Evolutionary conservation across 75 land plant genomes (phyloP).

Genomic region (Pinus taeda): DNA sequence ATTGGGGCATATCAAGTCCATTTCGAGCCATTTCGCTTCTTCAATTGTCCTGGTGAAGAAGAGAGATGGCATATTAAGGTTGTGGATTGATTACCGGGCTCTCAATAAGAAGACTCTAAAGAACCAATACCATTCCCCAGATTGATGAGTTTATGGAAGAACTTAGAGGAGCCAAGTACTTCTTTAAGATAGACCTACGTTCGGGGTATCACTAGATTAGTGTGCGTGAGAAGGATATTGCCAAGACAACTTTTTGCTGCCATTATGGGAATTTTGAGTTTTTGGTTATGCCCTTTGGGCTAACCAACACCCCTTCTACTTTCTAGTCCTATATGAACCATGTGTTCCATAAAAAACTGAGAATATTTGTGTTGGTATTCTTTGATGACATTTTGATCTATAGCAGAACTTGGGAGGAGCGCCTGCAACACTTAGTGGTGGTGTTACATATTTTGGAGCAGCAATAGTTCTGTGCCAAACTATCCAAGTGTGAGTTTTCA

Average conservation of each 20-base stretch:
- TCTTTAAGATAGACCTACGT: conserved; percentile 8
- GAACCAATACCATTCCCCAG: no score
- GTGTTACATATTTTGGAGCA: neutral
- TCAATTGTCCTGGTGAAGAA: no score
- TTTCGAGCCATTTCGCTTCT: no score
- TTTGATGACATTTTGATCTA: conserved; percentile 23
- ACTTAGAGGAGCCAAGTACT: neutral
- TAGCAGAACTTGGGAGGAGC: neutral
- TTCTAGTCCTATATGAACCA: conserved; percentile 12
- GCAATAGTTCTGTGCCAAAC: no score
- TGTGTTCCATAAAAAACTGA: neutral
- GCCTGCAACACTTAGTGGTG: neutral
- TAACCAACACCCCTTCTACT: conserved; percentile 9
- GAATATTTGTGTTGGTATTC: neutral
- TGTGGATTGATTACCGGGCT: no score
- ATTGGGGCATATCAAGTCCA: no score
- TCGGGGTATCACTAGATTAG: conserved; percentile 11
- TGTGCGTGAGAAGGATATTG: neutral
- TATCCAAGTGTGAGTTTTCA: no score
- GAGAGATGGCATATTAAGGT: no score
- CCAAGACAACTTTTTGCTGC: neutral
- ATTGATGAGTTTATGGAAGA: no score
- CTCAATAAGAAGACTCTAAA: no score
- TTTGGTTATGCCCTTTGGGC: conserved; percentile 16
- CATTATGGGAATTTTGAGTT: conserved; percentile 7